These are phyloP conservation scores for Phlebiopsis gigantea DNA, from an alignment of 768 basidiomycete species.

Conservation along the genomic window DNA sequence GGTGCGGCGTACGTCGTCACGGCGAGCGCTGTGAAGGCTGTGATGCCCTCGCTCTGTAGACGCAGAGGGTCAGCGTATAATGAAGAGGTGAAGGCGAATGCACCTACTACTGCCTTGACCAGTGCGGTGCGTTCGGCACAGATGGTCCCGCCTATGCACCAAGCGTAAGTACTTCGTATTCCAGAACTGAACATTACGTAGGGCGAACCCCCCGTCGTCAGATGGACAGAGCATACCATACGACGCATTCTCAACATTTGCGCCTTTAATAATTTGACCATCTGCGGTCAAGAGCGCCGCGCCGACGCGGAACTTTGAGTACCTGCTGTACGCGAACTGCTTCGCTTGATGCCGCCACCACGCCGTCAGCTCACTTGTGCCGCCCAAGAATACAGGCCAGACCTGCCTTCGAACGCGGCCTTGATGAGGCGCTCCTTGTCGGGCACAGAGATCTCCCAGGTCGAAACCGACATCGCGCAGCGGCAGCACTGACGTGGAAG, in stretches of 20 bases:
- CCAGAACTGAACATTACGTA: neutral
- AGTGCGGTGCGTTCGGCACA: slow-evolving; percentile 95
- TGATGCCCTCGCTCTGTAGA: slow-evolving; percentile 73
- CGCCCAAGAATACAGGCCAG: neutral
- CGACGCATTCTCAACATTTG: slow-evolving; percentile 89
- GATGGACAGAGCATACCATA: slow-evolving; percentile 51
- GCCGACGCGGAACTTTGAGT: slow-evolving; percentile 91
- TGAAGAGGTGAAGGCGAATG: neutral
- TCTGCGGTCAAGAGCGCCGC: slow-evolving; percentile 73
- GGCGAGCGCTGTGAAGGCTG: slow-evolving; percentile 68
- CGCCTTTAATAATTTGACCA: slow-evolving; percentile 70
- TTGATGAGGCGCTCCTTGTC: slow-evolving; percentile 47
- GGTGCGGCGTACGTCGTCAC: slow-evolving; percentile 60
- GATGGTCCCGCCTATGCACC: slow-evolving; percentile 78
- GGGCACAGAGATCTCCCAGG: slow-evolving; percentile 31
- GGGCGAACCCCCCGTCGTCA: neutral
- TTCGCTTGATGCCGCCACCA: slow-evolving; percentile 42
- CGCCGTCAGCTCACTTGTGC: neutral
- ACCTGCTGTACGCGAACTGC: slow-evolving; percentile 70
- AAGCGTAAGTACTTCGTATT: neutral
- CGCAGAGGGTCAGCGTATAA: neutral
- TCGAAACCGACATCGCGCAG: slow-evolving; percentile 17
- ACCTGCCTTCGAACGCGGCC: slow-evolving; percentile 54
- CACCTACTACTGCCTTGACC: slow-evolving; percentile 85
- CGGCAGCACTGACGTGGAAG: neutral